Base-by-base conservation (phyloP, 2,329 filamentous ascomycete species). In the Sporothrix dimorphospora region DNA sequence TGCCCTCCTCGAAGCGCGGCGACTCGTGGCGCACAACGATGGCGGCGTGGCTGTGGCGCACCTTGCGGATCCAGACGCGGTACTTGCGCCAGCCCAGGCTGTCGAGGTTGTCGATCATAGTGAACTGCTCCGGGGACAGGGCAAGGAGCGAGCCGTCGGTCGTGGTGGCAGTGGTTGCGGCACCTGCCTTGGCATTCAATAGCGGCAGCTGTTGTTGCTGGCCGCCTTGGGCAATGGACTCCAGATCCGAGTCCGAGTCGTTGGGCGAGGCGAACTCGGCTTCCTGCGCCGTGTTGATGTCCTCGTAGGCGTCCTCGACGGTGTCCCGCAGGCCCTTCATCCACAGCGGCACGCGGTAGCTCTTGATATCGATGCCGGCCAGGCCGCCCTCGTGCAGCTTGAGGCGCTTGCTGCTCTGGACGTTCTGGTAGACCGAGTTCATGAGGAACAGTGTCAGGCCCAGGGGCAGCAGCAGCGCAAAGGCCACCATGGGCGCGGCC, bases 41-140 rank as follows among this genome's bases (percentile, higher is more conserved):
- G 3, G 94, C 94, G 0, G 94, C 95, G 80, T 98, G 95, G 73
- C 89, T 93, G 79, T 97, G 93, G n/a, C 85, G 83, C 71, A 89
- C 86, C 6, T 94, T 92, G 75, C 92, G 91, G 51, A 96, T 94
- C 81, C 91, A 90, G 3, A 94, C 88, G 0, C 86, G 88, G 75
- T 88, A 90, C 79, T 91, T 92, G 65, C 85, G 84, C 87, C 88
- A 91, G 4, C 86, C 85, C 1, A 91, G 79, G n/a, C 80, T 79
- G 77, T 98, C 90, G 66, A 98, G 83, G 11, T 89, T 88, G 40
- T 91, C 86, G 74, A 97, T 92, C 88, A 97, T 97, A 66, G 88
- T 86, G 79, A 97, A 97, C 81, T 98, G 95, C 65, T 90, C 88
- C 4, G 90, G 85, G 0, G 92, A 90, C 70, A 98, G 83, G 0